Percentiles rank a stretch among this genome's conserved stretches.
These are phyloP conservation scores for Saxophila tyrrhenica DNA, from an alignment of 495 filamentous ascomycete species.

Conservation along the genomic window DNA sequence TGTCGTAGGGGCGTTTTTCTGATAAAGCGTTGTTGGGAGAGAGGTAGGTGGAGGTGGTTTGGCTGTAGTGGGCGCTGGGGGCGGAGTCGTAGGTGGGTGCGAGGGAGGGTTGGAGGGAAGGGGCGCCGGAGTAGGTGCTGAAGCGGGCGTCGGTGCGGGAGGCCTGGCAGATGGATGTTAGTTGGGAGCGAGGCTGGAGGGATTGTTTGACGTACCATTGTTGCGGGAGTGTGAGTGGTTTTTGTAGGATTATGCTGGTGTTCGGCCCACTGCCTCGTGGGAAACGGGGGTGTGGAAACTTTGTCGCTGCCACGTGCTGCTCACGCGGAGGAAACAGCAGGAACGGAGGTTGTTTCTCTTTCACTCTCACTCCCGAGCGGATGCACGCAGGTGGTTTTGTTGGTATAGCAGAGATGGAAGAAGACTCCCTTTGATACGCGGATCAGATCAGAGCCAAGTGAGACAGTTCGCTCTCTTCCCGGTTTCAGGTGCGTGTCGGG, in stretches of 20 bases:
- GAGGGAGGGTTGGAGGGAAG: constrained; percentile 56
- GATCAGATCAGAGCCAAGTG: background rate
- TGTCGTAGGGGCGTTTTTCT: constrained; percentile 3
- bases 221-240: too few relatives aligned
- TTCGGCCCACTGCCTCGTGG: background rate
- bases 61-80: constrained; percentile 1
- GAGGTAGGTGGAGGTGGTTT: background rate
- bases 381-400: background rate
- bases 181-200: too few relatives aligned
- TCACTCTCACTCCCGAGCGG: background rate
- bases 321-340: background rate
- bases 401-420: background rate
- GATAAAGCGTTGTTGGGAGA: constrained; percentile 33
- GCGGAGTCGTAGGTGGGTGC: constrained; percentile 23
- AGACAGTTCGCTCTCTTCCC: background rate
- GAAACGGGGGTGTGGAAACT: background rate
- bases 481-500: background rate
- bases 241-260: background rate
- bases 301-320: background rate
- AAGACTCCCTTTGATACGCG: background rate
- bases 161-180: constrained; percentile 3
- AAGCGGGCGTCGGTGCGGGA: constrained; percentile 50
- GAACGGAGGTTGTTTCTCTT: background rate
- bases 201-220: too few relatives aligned
- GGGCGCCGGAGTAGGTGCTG: constrained; percentile 67